Percentiles rank a stretch among this genome's conserved stretches.
Conservation (phyloP, 345 rosid genomes). For the Abelmoschus esculentus region DNA sequence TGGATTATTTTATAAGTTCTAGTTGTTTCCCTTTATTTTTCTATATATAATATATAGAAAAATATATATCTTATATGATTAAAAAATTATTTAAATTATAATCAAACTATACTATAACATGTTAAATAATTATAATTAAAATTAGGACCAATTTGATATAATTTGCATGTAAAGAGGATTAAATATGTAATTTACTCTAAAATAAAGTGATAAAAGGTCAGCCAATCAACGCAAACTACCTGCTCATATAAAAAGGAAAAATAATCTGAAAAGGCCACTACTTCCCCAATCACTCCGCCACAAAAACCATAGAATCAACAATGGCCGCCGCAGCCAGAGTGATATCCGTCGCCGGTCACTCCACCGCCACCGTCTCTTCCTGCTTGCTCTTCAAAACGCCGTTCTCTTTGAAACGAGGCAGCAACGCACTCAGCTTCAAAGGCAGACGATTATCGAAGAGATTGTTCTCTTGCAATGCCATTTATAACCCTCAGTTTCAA, state of each 20-base stretch:
- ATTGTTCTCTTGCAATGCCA: conserved; percentile 11
- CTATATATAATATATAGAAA: no score
- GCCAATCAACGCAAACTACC: conserved; percentile 8
- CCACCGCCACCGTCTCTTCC: conserved; percentile 1
- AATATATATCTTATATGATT: no score
- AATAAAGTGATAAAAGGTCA: no score
- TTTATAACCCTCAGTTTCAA: conserved; percentile 15
- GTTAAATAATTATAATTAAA: no score
- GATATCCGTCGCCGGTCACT: conserved; percentile 6
- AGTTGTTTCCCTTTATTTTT: no score
- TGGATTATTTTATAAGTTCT: no score
- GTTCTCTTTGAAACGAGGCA: not conserved
- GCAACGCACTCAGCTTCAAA: not conserved
- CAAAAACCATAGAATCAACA: not conserved
- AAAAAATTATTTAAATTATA: no score
- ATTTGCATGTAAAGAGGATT: no score
- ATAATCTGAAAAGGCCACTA: no score
- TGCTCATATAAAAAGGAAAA: not conserved
- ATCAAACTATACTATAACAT: no score
- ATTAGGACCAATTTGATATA: no score
- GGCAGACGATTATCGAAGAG: not conserved
- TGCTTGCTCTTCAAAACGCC: conserved; percentile 5
- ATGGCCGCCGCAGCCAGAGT: conserved; percentile 16
- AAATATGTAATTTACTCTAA: no score
- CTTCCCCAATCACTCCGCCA: not conserved